Evolutionary conservation across 2,329 filamentous ascomycete species (phyloP), one percentile per base, ranked within the genome.

Genomic region (Fonsecaea nubica): DNA sequence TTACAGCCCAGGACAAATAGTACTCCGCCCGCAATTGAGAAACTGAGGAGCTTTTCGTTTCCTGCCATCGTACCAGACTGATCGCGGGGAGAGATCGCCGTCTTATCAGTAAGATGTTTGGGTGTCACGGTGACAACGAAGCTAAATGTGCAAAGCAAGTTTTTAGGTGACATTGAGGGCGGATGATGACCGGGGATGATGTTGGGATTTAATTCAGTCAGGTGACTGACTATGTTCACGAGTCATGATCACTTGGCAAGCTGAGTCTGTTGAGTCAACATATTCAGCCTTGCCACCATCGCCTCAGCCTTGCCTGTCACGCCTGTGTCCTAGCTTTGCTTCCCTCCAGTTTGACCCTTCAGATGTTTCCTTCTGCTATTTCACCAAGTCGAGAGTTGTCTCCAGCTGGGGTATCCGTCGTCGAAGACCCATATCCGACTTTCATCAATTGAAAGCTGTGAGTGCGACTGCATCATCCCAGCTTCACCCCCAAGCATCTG

Each of bases 61-160:
- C 5, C 10, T 32, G 10, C 25, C 18, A 10, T 12, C 12, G 21
- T 25, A 30, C 21, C 21, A 12, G 18, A 50, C 45, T 12, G 18
- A 10, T 30, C 10, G 18, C 25, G 21, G 21, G 18, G 4, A 30
- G 18, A 50, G 9, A 25, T 25, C 18, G 18, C 21, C 12, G 18
- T 50, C 18, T 25, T 25, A 30, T 50, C 45, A 25, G 45, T 21
- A 50, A 50, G 45, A 2, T 18, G 5, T 30, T 25, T 32, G 30
- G 30, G 30, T 32, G 30, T 32, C 18, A 18, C 25, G 12, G 45
- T 25, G 25, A 30, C 18, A 30, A 5, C 45, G 15, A 48, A 50
- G 45, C 45, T 50, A 13, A 50, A 25, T 50, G 45, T 25, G 45
- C 18, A 50, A 30, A 50, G 45, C 18, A 50, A 50, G 45, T 30